Base-by-base conservation (phyloP, 345 rosid species). In the Eucalyptus regnans region DNA sequence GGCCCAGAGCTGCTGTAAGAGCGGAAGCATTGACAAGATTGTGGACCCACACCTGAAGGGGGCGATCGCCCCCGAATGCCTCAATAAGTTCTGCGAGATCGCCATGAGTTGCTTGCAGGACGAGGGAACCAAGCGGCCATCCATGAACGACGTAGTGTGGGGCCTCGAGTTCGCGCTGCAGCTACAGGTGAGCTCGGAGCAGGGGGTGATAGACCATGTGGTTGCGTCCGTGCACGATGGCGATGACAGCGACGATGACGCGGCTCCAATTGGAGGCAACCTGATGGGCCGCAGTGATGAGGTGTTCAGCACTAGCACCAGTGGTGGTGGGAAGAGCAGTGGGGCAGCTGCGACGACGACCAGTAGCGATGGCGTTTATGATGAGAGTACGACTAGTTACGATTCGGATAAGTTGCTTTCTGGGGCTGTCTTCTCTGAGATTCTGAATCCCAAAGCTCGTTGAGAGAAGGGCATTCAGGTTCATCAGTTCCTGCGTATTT, bases 121-220 rank as follows among this genome's bases (percentile, higher is more conserved):
- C 2, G 87, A 90, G 7, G 94, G 95, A 20, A 87, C 43, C 8
- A 64, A 86, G 62, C 87, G 95, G 41, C 95, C 95, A 25, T 89
- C 93, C 1, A 91, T 93, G 95, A 92, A 88, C 86, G 94, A 92
- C 10, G 92, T 92, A 12, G 93, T 92, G 84, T 86, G 93, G 89
- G 88, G 86, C 7, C 92, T 92, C 46, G 91, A 90, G 88, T 92
- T 92, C 23, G 93, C 92, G 1, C 89, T 91, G 88, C 93, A 93
- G 88, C 86, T 91, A 33, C 91, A 89, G 54, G 87, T 87, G 50
- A 87, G 85, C 7, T 89, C 86, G 13, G 90, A 62, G 27, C 86
- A 54, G 86, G 85, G 18, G 44, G 60, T 33, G 66, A 44, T 49
- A 29, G 76, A 64, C 87, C 2, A 60, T 25, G 66, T 27, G 15